A percentile compares a stretch with the other conserved stretches of the same genome.
These are phyloP conservation scores for Sophora flavescens DNA, from an alignment of 306 rosid genomes.

Conservation along the genomic window DNA sequence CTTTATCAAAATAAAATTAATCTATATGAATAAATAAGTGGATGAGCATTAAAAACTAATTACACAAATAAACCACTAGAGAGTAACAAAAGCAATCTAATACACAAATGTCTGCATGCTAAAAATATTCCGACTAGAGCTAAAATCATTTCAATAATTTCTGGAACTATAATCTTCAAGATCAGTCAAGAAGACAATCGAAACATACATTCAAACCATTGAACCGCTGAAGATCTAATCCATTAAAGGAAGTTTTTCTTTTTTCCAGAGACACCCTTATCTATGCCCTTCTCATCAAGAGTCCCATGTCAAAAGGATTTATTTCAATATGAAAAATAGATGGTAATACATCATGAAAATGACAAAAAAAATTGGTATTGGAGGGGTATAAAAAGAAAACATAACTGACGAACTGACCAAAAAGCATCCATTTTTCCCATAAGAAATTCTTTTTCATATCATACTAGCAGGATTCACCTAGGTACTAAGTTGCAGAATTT, in stretches of 20 bases:
- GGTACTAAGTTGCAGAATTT: too few relatives aligned
- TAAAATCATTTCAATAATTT: background rate
- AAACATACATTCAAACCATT: slow-evolving; percentile 3
- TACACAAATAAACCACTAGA: slow-evolving; percentile 23
- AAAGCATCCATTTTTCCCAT: too few relatives aligned
- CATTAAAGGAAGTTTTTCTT: slow-evolving; percentile 22
- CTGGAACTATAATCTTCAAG: slow-evolving; percentile 27
- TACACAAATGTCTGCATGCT: background rate
- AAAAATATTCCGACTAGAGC: background rate
- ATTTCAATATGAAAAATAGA: too few relatives aligned
- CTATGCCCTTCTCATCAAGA: slow-evolving; percentile 4
- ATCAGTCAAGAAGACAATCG: slow-evolving; percentile 1
- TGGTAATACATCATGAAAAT: too few relatives aligned
- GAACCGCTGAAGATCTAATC: slow-evolving; percentile 26
- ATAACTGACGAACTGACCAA: too few relatives aligned
- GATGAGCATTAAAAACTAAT: background rate
- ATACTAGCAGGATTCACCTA: too few relatives aligned
- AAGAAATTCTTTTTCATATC: too few relatives aligned
- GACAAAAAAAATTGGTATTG: too few relatives aligned
- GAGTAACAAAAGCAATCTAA: slow-evolving; percentile 4
- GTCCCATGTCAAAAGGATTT: slow-evolving; percentile 8
- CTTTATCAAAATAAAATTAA: too few relatives aligned
- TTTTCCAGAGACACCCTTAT: slow-evolving; percentile 12
- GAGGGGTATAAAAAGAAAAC: too few relatives aligned
- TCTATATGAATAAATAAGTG: too few relatives aligned